Evolutionary conservation across 2,329 filamentous ascomycete species (phyloP).

Genomic region (Claviceps citrina): DNA sequence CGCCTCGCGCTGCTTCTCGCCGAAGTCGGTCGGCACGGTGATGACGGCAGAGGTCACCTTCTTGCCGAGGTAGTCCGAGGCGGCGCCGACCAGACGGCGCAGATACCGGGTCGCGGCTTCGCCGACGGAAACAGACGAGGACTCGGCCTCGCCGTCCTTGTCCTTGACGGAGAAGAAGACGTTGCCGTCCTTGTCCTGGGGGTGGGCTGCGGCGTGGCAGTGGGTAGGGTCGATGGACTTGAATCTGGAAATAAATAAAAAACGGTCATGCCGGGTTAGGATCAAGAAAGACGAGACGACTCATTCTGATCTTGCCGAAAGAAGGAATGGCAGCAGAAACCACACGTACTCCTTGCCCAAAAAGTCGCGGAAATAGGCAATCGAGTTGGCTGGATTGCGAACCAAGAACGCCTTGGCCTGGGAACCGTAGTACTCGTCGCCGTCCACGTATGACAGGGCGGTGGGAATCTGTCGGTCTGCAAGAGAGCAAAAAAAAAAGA

Average conservation of each 20-base stretch:
- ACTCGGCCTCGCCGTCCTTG: conserved; percentile 43
- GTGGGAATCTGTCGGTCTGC: conserved; percentile 92
- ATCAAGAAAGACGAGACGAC: no score
- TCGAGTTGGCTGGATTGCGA: conserved; percentile 82
- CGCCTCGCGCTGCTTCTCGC: conserved; percentile 70
- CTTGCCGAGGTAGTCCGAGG: conserved; percentile 85
- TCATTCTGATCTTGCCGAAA: no score
- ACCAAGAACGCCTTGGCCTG: conserved; percentile 91
- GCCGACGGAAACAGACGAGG: conserved; percentile 57
- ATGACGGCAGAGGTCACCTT: conserved; percentile 89
- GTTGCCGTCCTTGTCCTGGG: conserved; percentile 53
- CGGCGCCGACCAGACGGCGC: conserved; percentile 63
- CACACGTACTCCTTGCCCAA: conserved; percentile 77
- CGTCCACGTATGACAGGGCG: conserved; percentile 83
- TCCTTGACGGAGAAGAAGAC: conserved; percentile 78
- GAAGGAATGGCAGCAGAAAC: not conserved
- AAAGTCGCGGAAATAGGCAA: conserved; percentile 92
- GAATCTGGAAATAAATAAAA: no score
- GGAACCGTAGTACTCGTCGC: conserved; percentile 90
- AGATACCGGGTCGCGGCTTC: conserved; percentile 79
- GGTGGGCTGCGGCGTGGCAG: conserved; percentile 85
- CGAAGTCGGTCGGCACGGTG: conserved; percentile 86
- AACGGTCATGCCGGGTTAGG: no score
- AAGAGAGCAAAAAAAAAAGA: conserved; percentile 4
- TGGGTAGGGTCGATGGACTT: conserved; percentile 93